Base-by-base conservation (phyloP, 1,284 basidiomycete genomes). In the Tilletia horrida region DNA sequence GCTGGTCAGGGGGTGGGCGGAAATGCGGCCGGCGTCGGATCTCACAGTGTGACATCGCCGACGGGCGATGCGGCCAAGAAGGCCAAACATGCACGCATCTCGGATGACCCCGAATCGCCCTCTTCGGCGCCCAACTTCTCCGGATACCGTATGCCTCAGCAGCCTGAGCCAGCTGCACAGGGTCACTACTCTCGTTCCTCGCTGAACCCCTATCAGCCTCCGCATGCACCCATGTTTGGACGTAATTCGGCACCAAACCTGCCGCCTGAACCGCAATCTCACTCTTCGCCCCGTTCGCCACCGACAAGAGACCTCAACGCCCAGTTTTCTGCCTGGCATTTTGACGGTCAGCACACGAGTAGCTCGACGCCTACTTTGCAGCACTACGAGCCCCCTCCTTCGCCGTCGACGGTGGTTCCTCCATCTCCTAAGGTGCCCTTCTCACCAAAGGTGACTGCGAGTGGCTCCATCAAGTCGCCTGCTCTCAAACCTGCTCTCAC, bases 401-500 rank as follows among this genome's bases (percentile, higher is more conserved):
- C 67, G 11, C 67, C 67, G 14, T 69, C 67, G 29, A 69, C 67
- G 57, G 64, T 69, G 21, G 50, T 52, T 7, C 50, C 50, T 13
- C 50, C 50, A 13, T 52, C 50, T 25, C 50, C 50, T 3, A 52
- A 52, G 50, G 42, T 47, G 44, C 66, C 67, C 14, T 68, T 66
- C 50, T 63, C 65, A 23, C 67, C 67, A n/a, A 55, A 48, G 35
- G 59, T 62, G 55, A 63, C 52, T 1, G 66, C 67, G 13, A 44
- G 23, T n/a, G 66, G 64, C 35, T 44, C 35, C 44, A 52, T 67
- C 48, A 66, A 62, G 52, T 69, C 67, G 18, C 65, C 67, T 13
- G 47, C 42, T 21, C 67, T 69, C 61, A 69, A 69, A 52, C 67
- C 67, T 2, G 50, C 67, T 18, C 52, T 69, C 13, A 44, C 67